Percentiles rank a stretch among this genome's conserved stretches.
phyloP scores from a whole-genome alignment of 345 rosid genomes.

The Citrus reticulata region DNA sequence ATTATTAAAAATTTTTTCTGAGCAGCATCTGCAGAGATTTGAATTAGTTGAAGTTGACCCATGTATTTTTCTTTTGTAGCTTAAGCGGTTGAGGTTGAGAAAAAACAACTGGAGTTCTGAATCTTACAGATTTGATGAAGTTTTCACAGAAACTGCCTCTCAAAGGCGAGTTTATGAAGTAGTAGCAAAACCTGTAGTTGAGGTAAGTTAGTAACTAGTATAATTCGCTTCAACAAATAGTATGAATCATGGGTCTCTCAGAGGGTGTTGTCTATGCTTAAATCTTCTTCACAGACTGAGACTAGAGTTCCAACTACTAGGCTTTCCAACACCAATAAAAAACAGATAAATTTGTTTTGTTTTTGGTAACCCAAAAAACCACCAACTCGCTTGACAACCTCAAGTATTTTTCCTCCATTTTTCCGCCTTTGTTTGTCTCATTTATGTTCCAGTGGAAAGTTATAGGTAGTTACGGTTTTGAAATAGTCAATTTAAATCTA shows the following conservation, averaged over 20 bases:
- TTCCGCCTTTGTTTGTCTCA: no score
- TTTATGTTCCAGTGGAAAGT: no score
- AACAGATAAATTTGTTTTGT: no score
- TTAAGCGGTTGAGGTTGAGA: slow-evolving; percentile 73
- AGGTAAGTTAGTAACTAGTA: slow-evolving; percentile 39
- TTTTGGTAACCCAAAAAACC: no score
- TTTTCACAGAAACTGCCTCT: slow-evolving; percentile 74
- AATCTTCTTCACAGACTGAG: no score
- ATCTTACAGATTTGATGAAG: slow-evolving; percentile 79
- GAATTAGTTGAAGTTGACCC: background rate
- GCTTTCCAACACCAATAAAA: background rate
- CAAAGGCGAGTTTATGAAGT: slow-evolving; percentile 91
- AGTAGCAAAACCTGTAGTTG: slow-evolving; percentile 90
- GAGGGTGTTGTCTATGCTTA: background rate
- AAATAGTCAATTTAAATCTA: no score
- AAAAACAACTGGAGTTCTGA: slow-evolving; percentile 93
- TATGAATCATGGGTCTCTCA: background rate
- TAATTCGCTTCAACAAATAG: background rate
- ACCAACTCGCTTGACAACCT: no score
- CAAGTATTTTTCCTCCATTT: no score
- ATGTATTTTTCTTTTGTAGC: slow-evolving; percentile 34
- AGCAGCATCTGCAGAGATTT: background rate
- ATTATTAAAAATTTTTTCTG: background rate
- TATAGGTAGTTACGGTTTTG: no score
- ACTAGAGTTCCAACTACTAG: background rate